phyloP scores from a whole-genome alignment of 225 moss, liverwort and hornwort genomes.

The Marchantia polymorpha region DNA sequence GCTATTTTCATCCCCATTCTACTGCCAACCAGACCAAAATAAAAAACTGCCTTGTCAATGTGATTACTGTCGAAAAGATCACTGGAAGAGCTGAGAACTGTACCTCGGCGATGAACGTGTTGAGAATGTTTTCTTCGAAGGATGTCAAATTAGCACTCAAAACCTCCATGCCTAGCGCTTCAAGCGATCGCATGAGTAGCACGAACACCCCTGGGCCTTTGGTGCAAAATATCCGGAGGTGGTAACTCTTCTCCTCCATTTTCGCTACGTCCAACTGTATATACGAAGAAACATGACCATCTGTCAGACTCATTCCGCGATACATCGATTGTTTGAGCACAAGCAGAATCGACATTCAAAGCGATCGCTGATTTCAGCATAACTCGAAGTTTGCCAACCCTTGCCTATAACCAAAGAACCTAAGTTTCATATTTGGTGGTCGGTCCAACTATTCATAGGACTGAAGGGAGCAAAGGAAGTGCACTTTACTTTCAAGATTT shows the following conservation, averaged over 20 bases:
- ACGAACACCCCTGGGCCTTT: constrained; percentile 85
- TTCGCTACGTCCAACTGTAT: constrained; percentile 77
- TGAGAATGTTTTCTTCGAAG: constrained; percentile 88
- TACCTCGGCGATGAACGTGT: constrained; percentile 93
- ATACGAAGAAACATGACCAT: constrained; percentile 3
- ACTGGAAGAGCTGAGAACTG: neutral
- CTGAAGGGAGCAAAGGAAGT: neutral
- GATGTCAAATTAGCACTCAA: constrained; percentile 81
- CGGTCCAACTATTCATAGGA: neutral
- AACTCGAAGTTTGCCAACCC: neutral
- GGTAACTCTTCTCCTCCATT: constrained; percentile 83
- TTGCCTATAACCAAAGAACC: neutral
- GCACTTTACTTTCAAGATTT: neutral
- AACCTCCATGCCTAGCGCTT: constrained; percentile 82
- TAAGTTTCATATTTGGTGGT: neutral
- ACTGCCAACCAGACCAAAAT: neutral
- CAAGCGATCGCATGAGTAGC: constrained; percentile 82
- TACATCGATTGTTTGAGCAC: neutral
- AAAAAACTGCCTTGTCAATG: neutral
- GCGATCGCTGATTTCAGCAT: neutral
- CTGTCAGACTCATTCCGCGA: neutral
- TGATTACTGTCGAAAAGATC: neutral
- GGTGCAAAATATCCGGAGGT: constrained; percentile 83
- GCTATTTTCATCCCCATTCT: neutral
- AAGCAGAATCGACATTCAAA: neutral